Evolutionary conservation across 768 basidiomycete genomes (phyloP).

Genomic region (Tricholoma terreum): DNA sequence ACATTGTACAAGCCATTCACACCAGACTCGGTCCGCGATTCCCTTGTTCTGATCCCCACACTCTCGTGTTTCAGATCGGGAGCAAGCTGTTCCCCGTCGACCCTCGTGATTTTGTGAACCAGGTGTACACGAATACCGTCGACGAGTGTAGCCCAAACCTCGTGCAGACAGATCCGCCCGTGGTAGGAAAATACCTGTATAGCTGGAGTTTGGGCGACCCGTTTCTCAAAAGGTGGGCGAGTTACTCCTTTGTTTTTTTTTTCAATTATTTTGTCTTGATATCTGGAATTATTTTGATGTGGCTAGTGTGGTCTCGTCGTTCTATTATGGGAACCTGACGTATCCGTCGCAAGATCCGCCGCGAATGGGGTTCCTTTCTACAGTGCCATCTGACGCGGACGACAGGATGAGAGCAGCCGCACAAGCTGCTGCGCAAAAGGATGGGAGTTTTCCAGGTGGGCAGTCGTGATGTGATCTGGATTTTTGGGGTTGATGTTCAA

Average conservation of each 20-base stretch:
- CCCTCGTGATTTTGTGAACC: slow-evolving; percentile 64
- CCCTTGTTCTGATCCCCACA: slow-evolving; percentile 59
- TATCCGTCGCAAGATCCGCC: slow-evolving; percentile 67
- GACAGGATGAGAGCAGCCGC: slow-evolving; percentile 30
- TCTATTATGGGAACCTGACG: slow-evolving; percentile 69
- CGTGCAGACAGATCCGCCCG: slow-evolving; percentile 61
- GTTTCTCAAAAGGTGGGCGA: slow-evolving; percentile 65
- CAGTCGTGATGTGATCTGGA: not conserved
- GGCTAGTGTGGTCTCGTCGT: slow-evolving; percentile 59
- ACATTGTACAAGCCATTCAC: slow-evolving; percentile 53
- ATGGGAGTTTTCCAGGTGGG: slow-evolving; percentile 35
- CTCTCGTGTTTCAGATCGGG: slow-evolving; percentile 63
- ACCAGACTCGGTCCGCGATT: slow-evolving; percentile 42
- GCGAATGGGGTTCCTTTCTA: slow-evolving; percentile 69
- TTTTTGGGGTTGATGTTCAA: slow-evolving; percentile 1
- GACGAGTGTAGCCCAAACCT: slow-evolving; percentile 52
- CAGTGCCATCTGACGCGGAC: slow-evolving; percentile 55
- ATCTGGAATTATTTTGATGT: not conserved
- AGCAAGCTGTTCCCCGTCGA: slow-evolving; percentile 71
- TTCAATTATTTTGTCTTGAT: slow-evolving; percentile 2
- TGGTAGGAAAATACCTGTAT: slow-evolving; percentile 56
- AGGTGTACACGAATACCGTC: slow-evolving; percentile 35
- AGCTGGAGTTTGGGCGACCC: slow-evolving; percentile 79
- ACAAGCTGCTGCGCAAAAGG: slow-evolving; percentile 23
- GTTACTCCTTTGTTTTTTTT: slow-evolving; percentile 1